Evolutionary conservation across 2,329 filamentous ascomycete genomes (phyloP).

Genomic region (Metarhizium humberi): DNA sequence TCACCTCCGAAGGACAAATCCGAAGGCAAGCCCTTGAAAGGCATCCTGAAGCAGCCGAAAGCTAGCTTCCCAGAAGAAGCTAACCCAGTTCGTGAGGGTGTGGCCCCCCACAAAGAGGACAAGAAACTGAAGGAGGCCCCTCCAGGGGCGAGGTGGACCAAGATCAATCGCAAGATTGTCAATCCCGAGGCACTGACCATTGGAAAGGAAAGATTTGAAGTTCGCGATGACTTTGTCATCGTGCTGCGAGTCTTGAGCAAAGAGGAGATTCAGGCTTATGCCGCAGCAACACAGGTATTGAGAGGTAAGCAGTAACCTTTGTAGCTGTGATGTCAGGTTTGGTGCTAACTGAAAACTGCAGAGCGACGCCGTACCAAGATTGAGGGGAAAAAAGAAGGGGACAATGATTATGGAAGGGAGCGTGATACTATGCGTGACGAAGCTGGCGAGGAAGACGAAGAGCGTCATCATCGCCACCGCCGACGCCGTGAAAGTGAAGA

Average conservation of each 20-base stretch:
- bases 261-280: conserved; percentile 84
- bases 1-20: conserved; percentile 57
- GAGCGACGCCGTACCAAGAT: conserved; percentile 24
- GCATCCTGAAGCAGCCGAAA: conserved; percentile 78
- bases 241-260: conserved; percentile 78
- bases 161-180: conserved; percentile 79
- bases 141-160: conserved; percentile 80
- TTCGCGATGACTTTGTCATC: conserved; percentile 88
- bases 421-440: conserved; percentile 11
- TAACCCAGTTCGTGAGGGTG: conserved; percentile 76
- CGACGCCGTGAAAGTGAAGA: conserved; percentile 16
- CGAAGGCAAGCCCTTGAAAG: conserved; percentile 63
- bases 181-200: conserved; percentile 80
- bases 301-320: conserved; percentile 48
- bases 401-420: conserved; percentile 20
- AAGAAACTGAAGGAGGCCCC: conserved; percentile 63
- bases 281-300: conserved; percentile 70
- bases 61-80: conserved; percentile 79
- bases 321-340: not conserved
- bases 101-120: conserved; percentile 86
- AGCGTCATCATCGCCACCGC: conserved; percentile 22
- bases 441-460: conserved; percentile 15
- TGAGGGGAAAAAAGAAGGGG: conserved; percentile 27
- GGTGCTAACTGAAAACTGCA: conserved; percentile 6
- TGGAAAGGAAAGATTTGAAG: conserved; percentile 85